These are phyloP conservation scores for Xylaria bambusicola DNA, from an alignment of 495 filamentous ascomycete genomes.

Conservation along the genomic window DNA sequence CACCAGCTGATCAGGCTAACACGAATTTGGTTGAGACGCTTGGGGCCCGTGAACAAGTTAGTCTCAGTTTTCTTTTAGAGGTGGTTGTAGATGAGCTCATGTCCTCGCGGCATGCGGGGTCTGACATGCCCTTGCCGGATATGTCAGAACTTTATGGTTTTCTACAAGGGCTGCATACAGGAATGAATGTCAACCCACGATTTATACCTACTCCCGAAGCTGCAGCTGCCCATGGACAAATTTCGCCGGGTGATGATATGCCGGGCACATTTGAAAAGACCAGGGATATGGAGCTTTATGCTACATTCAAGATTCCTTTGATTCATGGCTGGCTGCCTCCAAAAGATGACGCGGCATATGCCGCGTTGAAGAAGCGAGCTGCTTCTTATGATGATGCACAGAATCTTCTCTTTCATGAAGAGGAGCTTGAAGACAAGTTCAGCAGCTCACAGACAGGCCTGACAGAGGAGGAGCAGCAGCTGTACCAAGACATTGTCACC, in stretches of 20 bases:
- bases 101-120: slow-evolving; percentile 53
- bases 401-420: slow-evolving; percentile 80
- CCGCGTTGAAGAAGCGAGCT: slow-evolving; percentile 69
- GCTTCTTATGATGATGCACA: slow-evolving; percentile 88
- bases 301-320: slow-evolving; percentile 81
- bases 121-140: slow-evolving; percentile 66
- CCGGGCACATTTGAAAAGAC: slow-evolving; percentile 82
- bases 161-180: slow-evolving; percentile 85
- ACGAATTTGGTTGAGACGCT: slow-evolving; percentile 77
- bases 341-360: slow-evolving; percentile 60
- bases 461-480: slow-evolving; percentile 65
- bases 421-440: slow-evolving; percentile 83
- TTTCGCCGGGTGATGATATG: slow-evolving; percentile 43
- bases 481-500: slow-evolving; percentile 74
- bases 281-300: slow-evolving; percentile 80
- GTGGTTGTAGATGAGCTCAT: slow-evolving; percentile 90
- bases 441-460: slow-evolving; percentile 48
- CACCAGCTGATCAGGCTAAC: slow-evolving; percentile 57
- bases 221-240: slow-evolving; percentile 45
- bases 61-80: slow-evolving; percentile 78
- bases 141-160: slow-evolving; percentile 85
- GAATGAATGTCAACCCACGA: slow-evolving; percentile 97
- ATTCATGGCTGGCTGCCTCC: slow-evolving; percentile 92
- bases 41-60: slow-evolving; percentile 80
- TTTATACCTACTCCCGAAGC: slow-evolving; percentile 58